A percentile compares a stretch with the other conserved stretches of the same genome.
Evolutionary conservation across 2,329 filamentous ascomycete genomes (phyloP).

Genomic region (Juglanconis juglandina): DNA sequence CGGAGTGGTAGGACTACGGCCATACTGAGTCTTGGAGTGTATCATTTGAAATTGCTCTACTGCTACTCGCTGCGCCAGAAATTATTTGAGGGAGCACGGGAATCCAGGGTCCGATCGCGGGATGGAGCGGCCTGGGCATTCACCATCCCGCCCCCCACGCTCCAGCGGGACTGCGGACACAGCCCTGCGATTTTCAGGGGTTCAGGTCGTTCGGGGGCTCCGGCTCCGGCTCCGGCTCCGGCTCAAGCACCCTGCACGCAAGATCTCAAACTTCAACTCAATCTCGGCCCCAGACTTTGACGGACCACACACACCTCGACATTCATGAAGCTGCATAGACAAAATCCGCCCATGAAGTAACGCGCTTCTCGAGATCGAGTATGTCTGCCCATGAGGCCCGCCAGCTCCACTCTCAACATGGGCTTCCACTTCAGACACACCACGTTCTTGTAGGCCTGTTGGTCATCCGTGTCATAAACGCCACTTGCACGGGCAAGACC

Average conservation of each 20-base stretch:
- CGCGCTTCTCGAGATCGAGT: background rate
- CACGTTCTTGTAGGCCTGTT: conserved; percentile 45
- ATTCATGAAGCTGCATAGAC: background rate
- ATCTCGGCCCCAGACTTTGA: too few species aligned
- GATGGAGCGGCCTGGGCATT: conserved; percentile 11
- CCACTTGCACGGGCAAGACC: conserved; percentile 67
- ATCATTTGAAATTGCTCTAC: too few species aligned
- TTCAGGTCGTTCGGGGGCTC: background rate
- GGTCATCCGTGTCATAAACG: conserved; percentile 74
- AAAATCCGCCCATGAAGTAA: background rate
- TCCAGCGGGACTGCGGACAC: background rate
- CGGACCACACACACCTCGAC: too few species aligned
- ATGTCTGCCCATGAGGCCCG: conserved; percentile 13
- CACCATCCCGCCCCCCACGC: background rate
- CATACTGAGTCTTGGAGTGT: too few species aligned
- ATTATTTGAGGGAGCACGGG: too few species aligned
- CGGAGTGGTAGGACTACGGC: too few species aligned
- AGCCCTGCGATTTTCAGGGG: background rate
- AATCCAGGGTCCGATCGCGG: conserved; percentile 12
- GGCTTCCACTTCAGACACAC: conserved; percentile 13
- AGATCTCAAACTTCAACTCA: too few species aligned
- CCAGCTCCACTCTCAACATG: conserved; percentile 16
- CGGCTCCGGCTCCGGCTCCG: too few species aligned
- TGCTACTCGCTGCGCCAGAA: too few species aligned
- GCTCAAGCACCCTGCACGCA: too few species aligned